Evolutionary conservation across 129 eudicot species (phyloP), one percentile per base, ranked within the genome.

Genomic region (Helichrysum umbraculigerum): DNA sequence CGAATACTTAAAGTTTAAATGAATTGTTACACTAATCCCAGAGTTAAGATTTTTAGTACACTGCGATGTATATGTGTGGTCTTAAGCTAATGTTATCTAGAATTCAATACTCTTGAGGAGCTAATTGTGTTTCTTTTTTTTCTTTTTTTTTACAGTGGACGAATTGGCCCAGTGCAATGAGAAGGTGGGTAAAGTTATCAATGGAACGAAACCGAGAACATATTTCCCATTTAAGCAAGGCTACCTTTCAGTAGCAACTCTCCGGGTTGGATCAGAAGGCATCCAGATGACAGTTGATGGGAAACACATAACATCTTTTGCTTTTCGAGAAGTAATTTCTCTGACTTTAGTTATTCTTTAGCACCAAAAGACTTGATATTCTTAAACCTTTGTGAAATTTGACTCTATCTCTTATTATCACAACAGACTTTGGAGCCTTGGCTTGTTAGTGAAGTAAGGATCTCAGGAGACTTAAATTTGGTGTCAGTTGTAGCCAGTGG

Each of bases 221-320:
- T 94, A 88, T 74, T 94, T 94, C 69, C 98, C 98, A 39, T 94
- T 94, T 35, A 89, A 84, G 72, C 93, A 88, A 83, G 92, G 95
- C 67, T 90, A 91, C 85, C 89, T 92, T 20, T 94, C 89, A 22
- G 99, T 94, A 73, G 96, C 99, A 71, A 94, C 99, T 35, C 89
- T 94, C 39, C 86, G 99, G 67, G 91, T 94, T 37, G 99, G 99
- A 73, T 83, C 96, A 59, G 99, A 94, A 68, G 99, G 99, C 68
- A 83, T 94, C 70, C 99, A 94, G 82, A 94, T 94, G 99, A 89
- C 96, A 61, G 99, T 94, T 59, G 99, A 94, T 70, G 99, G 99
- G 39, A 94, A 86, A 67, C 99, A 94, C 85, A 86, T 94, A 32
- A 87, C 98, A 67, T 94, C 98, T 10, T 94, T 94, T 59, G 93